Evolutionary conservation across 257 asterid species (phyloP), one percentile per base, ranked within the genome.

Genomic region (Fraxinus pennsylvanica): DNA sequence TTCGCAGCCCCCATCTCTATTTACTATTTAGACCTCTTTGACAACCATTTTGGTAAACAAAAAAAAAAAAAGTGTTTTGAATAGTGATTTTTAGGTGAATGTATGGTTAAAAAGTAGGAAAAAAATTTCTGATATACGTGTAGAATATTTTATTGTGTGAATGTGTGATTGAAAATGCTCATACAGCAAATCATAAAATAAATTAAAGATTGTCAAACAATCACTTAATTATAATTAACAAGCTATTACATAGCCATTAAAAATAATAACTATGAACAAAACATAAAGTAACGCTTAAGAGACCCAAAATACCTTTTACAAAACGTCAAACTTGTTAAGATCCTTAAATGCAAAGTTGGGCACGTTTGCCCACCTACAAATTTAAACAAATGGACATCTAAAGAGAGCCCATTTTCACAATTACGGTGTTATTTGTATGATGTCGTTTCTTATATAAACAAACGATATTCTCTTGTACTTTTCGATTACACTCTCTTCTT

Each of bases 351-450:
- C 41, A 36, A 68, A 68, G 43, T 30, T 33, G 47, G 21, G 4
- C 4, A 63, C 6, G 5, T 63, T 2, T 29, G 6, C 61, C 14
- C 33, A 25, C 22, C 4, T 22, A 67, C 3, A 67, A 67, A 68
- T 35, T 68, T 5, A 35, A 70, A 75, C 39, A 70, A 59, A 4
- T 59, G 25, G 73, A 76, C 85, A 63, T 29, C 76, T 17, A 66
- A 78, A 73, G 79, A 65, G 59, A 68, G 65, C 65, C 77, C 29
- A 68, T 67, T 33, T 61, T 59, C 69, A 29, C 30, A 36, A 79
- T 57, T 80, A 14, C 17, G 74, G 79, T 67, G 59, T 61, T 50
- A 39, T 85, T 79, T 72, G 81, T 65, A 73, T 79, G 82, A 79
- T 50, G 68, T 68, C 14, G 57, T 75, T 33, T 3, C 15, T 4